Conservation (phyloP, 2,329 filamentous ascomycete species). For the Paraphoma chrysanthemicola region DNA sequence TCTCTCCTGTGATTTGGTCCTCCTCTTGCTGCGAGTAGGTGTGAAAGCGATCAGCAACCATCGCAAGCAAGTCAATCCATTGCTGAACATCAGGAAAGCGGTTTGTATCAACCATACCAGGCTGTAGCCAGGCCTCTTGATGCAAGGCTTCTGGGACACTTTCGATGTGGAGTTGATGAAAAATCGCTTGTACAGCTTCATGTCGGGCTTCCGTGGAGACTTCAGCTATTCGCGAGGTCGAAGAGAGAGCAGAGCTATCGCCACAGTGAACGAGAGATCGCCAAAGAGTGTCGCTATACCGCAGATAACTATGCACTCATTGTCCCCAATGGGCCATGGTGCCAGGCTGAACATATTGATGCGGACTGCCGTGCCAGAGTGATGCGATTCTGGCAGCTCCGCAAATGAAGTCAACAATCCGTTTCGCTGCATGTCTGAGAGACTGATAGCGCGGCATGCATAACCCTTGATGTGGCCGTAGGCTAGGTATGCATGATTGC, state of each 20-base stretch:
- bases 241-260: neutral
- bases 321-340: neutral
- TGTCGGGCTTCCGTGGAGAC: no score
- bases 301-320: neutral
- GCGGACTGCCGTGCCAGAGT: neutral
- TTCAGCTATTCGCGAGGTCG: neutral
- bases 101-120: neutral
- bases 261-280: neutral
- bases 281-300: neutral
- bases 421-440: neutral
- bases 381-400: neutral
- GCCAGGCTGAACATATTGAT: neutral
- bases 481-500: conserved; percentile 4
- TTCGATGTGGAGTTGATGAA: neutral
- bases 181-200: neutral
- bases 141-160: neutral
- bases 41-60: neutral
- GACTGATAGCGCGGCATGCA: conserved; percentile 1
- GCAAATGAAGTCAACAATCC: neutral
- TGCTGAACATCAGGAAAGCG: neutral
- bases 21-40: neutral
- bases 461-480: conserved; percentile 5
- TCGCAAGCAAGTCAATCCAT: neutral
- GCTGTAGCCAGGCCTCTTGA: neutral
- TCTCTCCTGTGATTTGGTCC: neutral